Conservation (phyloP, 2,329 filamentous ascomycete species). For the Arthrocladium fulminans region DNA sequence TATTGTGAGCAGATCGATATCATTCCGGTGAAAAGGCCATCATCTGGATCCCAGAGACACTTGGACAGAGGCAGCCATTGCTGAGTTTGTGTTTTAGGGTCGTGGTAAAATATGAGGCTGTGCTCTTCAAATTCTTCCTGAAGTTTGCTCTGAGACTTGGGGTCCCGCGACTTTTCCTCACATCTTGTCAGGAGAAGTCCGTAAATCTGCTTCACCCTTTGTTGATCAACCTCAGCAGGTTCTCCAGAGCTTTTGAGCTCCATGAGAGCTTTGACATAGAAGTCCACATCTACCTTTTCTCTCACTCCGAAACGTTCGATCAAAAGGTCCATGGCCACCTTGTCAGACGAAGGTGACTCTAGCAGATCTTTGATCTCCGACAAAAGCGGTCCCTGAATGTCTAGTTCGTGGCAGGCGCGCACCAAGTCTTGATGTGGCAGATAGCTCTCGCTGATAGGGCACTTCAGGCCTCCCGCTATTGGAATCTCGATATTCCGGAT, state of each 20-base stretch:
- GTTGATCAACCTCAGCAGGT: background rate
- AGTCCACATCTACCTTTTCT: background rate
- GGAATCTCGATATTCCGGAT: too few relatives aligned
- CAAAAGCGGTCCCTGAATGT: too few relatives aligned
- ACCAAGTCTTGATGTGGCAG: too few relatives aligned
- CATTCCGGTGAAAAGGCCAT: background rate
- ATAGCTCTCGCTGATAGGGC: too few relatives aligned
- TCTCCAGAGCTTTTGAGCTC: background rate
- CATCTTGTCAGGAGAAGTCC: background rate
- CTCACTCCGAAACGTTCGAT: background rate
- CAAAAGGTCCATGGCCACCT: background rate
- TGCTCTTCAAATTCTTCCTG: background rate
- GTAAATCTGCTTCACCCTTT: background rate
- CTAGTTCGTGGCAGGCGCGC: too few relatives aligned
- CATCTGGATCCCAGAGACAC: background rate
- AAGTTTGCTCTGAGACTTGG: background rate
- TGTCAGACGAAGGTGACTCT: background rate
- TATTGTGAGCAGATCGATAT: background rate
- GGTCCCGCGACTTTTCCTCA: background rate
- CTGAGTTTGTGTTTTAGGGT: background rate
- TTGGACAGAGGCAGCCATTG: background rate
- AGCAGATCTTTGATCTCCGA: background rate
- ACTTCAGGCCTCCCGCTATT: too few relatives aligned
- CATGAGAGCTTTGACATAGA: background rate
- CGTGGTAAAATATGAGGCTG: background rate